A percentile compares a stretch with the other conserved stretches of the same genome.
Conservation (phyloP, 1,284 basidiomycete genomes). For the Porogramme epimiltina region DNA sequence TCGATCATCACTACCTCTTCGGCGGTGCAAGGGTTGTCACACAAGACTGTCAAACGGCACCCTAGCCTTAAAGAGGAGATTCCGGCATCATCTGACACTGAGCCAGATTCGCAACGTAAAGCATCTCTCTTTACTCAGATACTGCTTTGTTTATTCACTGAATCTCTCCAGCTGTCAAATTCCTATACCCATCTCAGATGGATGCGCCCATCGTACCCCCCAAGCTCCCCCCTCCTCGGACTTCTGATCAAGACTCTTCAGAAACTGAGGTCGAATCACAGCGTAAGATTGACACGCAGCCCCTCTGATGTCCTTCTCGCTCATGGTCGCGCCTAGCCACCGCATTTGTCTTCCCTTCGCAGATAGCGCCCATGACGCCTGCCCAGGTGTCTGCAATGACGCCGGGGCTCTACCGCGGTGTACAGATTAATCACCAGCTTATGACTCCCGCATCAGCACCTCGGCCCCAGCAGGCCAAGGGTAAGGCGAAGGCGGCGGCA, state of each 20-base stretch:
- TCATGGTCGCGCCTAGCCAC: background rate
- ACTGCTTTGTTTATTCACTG: background rate
- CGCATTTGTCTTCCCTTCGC: conserved; percentile 13
- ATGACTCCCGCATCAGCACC: conserved; percentile 12
- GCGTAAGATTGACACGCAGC: conserved; percentile 9
- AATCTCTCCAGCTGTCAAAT: conserved; percentile 5
- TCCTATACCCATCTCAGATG: conserved; percentile 11
- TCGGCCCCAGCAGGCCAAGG: conserved; percentile 5
- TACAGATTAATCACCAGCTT: conserved; percentile 3
- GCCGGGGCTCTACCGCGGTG: background rate
- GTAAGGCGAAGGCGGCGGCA: background rate
- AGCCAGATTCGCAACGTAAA: conserved; percentile 19
- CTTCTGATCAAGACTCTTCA: conserved; percentile 14
- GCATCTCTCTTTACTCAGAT: background rate
- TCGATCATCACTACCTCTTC: no score
- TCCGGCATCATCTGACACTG: conserved; percentile 16
- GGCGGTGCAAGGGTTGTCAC: background rate
- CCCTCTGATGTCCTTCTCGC: background rate
- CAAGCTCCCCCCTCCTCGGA: conserved; percentile 10
- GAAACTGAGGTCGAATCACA: conserved; percentile 27
- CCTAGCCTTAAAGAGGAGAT: background rate
- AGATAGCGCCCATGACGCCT: conserved; percentile 10
- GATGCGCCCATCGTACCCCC: conserved; percentile 1
- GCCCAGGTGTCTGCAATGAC: conserved; percentile 6
- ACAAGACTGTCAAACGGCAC: background rate